Evolutionary conservation across 352 stramenopile genomes (phyloP).

Genomic region (Peronospora destructor): DNA sequence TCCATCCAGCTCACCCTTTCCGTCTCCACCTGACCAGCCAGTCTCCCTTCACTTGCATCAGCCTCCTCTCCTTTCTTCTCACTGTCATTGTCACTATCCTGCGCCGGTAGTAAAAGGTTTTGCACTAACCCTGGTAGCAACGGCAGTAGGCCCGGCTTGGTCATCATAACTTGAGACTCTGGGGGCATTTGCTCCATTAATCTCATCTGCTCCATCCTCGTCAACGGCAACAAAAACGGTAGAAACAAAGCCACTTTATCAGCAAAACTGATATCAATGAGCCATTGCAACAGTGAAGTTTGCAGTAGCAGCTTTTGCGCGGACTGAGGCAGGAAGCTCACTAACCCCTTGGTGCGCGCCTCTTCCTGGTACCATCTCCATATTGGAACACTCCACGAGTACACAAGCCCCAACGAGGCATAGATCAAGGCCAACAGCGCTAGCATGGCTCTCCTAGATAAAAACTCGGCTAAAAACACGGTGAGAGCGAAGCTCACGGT

Average conservation of each 20-base stretch:
- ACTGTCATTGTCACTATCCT: conserved; percentile 13
- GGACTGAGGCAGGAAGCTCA: conserved; percentile 52
- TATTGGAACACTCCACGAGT: conserved; percentile 70
- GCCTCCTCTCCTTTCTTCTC: conserved; percentile 2
- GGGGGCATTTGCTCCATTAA: conserved; percentile 65
- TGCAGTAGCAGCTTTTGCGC: conserved; percentile 58
- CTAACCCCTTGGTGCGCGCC: conserved; percentile 41
- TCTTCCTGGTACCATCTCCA: conserved; percentile 77
- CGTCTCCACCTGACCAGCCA: conserved; percentile 8
- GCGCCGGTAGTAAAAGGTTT: conserved; percentile 41
- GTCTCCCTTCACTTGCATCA: background rate
- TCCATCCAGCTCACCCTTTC: conserved; percentile 2
- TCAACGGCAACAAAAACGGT: conserved; percentile 70
- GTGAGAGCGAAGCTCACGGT: conserved; percentile 63
- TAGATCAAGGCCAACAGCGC: conserved; percentile 61
- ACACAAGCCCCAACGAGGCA: conserved; percentile 52
- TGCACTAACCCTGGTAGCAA: conserved; percentile 57
- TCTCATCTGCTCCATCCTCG: conserved; percentile 52
- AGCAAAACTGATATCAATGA: conserved; percentile 68
- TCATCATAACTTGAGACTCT: conserved; percentile 65
- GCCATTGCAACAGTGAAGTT: conserved; percentile 76
- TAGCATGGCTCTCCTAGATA: conserved; percentile 66
- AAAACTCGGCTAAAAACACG: conserved; percentile 70
- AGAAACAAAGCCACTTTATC: conserved; percentile 65
- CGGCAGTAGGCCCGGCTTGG: conserved; percentile 55